phyloP scores from a whole-genome alignment of 768 basidiomycete genomes.

The Cystobasidium onofrii region DNA sequence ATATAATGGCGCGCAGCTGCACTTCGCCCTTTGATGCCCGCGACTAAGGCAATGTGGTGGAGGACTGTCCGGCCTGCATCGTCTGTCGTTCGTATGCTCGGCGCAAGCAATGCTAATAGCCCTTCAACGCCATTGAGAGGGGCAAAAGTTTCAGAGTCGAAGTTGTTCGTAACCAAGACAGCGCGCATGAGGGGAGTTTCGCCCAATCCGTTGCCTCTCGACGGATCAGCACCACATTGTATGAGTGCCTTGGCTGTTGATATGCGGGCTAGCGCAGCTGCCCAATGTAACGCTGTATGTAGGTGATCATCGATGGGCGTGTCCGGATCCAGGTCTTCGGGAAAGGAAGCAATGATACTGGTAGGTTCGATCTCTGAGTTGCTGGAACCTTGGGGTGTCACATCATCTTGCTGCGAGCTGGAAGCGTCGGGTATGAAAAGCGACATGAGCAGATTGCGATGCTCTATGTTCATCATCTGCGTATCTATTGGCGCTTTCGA shows the following conservation, averaged over 20 bases:
- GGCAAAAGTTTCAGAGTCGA: conserved; percentile 67
- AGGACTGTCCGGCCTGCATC: conserved; percentile 73
- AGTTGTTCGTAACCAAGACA: conserved; percentile 77
- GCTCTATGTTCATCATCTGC: background rate
- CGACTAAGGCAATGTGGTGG: conserved; percentile 83
- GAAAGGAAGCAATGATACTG: conserved; percentile 35
- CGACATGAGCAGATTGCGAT: conserved; percentile 27
- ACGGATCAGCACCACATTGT: conserved; percentile 69
- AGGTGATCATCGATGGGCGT: conserved; percentile 86
- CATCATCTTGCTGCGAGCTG: background rate
- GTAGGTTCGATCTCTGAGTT: background rate
- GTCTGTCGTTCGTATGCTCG: conserved; percentile 80
- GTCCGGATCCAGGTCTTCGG: conserved; percentile 58
- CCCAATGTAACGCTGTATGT: conserved; percentile 87
- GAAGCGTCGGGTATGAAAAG: conserved; percentile 24
- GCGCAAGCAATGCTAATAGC: conserved; percentile 56
- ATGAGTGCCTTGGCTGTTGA: conserved; percentile 64
- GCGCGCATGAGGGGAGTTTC: conserved; percentile 92
- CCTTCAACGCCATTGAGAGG: conserved; percentile 46
- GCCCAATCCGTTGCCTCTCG: conserved; percentile 83
- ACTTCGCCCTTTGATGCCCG: conserved; percentile 82
- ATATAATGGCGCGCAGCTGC: conserved; percentile 80
- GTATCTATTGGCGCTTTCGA: background rate
- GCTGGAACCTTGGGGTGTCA: background rate
- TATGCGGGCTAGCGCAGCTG: conserved; percentile 71